These are phyloP conservation scores for Pseudogymnoascus sp. DNA, from an alignment of 2,329 filamentous ascomycete species.

Conservation along the genomic window DNA sequence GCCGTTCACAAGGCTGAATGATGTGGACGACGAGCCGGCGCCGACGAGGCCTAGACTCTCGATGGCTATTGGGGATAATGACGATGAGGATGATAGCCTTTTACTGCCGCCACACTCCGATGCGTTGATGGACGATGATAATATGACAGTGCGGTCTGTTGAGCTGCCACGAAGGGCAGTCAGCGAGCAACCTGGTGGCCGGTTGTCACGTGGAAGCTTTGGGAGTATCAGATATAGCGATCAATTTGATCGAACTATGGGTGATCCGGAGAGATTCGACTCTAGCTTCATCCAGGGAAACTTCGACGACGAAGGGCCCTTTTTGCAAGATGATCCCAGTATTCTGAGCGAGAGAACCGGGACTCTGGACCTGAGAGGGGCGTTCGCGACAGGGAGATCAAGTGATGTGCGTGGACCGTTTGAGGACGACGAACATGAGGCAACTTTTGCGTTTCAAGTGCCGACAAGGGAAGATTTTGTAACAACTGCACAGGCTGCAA, in stretches of 20 bases:
- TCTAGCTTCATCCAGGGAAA: constrained; percentile 22
- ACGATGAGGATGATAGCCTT: constrained; percentile 33
- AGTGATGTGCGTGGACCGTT: constrained; percentile 23
- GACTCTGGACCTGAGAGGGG: constrained; percentile 16
- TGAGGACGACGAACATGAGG: constrained; percentile 25
- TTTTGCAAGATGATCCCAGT: constrained; percentile 1
- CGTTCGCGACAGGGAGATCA: constrained; percentile 18
- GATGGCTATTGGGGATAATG: constrained; percentile 43
- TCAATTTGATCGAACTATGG: constrained; percentile 31
- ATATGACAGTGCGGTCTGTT: constrained; percentile 50
- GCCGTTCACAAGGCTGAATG: constrained; percentile 24
- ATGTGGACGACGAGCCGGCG: constrained; percentile 33
- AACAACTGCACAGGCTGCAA: neutral
- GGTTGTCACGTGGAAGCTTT: constrained; percentile 40
- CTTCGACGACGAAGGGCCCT: constrained; percentile 17
- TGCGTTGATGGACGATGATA: constrained; percentile 48
- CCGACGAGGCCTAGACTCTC: constrained; percentile 47
- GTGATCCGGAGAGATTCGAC: constrained; percentile 20
- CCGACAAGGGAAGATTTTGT: constrained; percentile 18
- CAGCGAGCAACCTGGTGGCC: constrained; percentile 37
- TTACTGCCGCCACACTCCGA: constrained; percentile 45
- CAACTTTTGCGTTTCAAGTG: constrained; percentile 26
- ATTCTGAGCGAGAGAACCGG: constrained; percentile 9
- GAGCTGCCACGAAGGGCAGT: constrained; percentile 48
- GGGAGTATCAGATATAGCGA: constrained; percentile 48